phyloP scores from a whole-genome alignment of 2,329 filamentous ascomycete species.

The Ophiosphaerella korrae region DNA sequence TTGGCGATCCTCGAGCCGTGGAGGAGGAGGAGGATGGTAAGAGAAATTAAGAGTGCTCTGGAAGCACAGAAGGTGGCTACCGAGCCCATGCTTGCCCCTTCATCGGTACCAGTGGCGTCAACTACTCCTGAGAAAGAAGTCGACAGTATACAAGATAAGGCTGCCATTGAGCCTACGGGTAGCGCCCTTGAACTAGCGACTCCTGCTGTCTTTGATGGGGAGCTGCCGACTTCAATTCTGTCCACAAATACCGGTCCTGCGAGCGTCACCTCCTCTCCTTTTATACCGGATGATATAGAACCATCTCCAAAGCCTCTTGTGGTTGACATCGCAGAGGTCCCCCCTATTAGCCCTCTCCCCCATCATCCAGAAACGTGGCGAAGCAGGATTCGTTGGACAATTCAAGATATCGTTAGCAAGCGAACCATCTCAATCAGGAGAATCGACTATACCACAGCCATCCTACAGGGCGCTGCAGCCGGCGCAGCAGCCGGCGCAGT shows the following conservation, averaged over 20 bases:
- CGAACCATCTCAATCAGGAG: slow-evolving; percentile 51
- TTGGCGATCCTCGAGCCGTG: slow-evolving; percentile 93
- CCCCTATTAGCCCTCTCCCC: slow-evolving; percentile 10
- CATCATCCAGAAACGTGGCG: slow-evolving; percentile 26
- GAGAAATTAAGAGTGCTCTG: slow-evolving; percentile 62
- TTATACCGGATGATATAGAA: no score
- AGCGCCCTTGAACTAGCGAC: neutral
- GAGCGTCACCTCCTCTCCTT: no score
- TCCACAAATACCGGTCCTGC: no score
- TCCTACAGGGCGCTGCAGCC: slow-evolving; percentile 52
- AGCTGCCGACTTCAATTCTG: no score
- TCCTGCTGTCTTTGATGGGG: neutral
- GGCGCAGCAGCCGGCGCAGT: slow-evolving; percentile 50
- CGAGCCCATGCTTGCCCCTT: slow-evolving; percentile 13
- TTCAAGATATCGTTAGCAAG: slow-evolving; percentile 51
- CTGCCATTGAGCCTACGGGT: slow-evolving; percentile 17
- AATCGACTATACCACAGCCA: slow-evolving; percentile 53
- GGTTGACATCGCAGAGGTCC: slow-evolving; percentile 21
- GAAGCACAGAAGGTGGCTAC: slow-evolving; percentile 37
- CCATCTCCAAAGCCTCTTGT: slow-evolving; percentile 13
- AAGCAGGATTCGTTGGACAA: slow-evolving; percentile 22
- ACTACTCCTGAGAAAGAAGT: slow-evolving; percentile 25
- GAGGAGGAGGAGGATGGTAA: slow-evolving; percentile 79
- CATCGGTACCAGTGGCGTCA: slow-evolving; percentile 3
- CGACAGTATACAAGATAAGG: slow-evolving; percentile 4